Conservation (phyloP, 306 rosid genomes). For the Dicorynia guianensis region DNA sequence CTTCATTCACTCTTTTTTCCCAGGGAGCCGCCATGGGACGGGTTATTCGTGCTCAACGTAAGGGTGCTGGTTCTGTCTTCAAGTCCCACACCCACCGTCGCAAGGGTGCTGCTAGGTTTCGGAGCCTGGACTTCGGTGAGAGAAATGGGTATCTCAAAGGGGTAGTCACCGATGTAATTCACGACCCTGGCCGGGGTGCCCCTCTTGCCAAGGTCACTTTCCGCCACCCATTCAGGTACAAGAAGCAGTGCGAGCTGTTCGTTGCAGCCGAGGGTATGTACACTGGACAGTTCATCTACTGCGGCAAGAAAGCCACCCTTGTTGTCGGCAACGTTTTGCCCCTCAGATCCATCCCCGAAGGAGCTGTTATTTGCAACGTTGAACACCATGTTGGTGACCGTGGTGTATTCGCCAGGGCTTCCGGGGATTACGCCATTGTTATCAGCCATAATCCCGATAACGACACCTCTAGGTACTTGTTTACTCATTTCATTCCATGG, state of each 20-base stretch:
- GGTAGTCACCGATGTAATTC: slow-evolving; percentile 48
- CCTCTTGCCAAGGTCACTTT: slow-evolving; percentile 51
- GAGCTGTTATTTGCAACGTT: slow-evolving; percentile 56
- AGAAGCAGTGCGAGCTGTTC: slow-evolving; percentile 55
- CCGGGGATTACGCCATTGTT: slow-evolving; percentile 57
- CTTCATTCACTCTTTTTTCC: background rate
- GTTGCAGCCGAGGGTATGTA: slow-evolving; percentile 55
- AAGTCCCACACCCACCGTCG: slow-evolving; percentile 59
- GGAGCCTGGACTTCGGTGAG: slow-evolving; percentile 57
- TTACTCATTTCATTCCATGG: background rate
- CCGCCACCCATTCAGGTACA: slow-evolving; percentile 56
- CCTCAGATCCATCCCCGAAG: slow-evolving; percentile 55
- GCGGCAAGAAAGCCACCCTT: slow-evolving; percentile 53
- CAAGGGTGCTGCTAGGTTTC: slow-evolving; percentile 48
- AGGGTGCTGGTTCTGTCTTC: slow-evolving; percentile 60
- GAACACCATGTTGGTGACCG: slow-evolving; percentile 61
- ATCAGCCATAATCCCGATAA: slow-evolving; percentile 57
- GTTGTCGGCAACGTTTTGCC: slow-evolving; percentile 53
- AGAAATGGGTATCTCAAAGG: slow-evolving; percentile 56
- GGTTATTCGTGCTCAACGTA: slow-evolving; percentile 59
- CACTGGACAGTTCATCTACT: slow-evolving; percentile 52
- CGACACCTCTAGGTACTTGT: slow-evolving; percentile 47
- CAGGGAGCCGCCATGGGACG: slow-evolving; percentile 42
- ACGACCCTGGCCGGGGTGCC: slow-evolving; percentile 58
- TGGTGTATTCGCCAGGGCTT: slow-evolving; percentile 50